phyloP scores from a whole-genome alignment of 331 rosid genomes.

The Rosa hybrid region DNA sequence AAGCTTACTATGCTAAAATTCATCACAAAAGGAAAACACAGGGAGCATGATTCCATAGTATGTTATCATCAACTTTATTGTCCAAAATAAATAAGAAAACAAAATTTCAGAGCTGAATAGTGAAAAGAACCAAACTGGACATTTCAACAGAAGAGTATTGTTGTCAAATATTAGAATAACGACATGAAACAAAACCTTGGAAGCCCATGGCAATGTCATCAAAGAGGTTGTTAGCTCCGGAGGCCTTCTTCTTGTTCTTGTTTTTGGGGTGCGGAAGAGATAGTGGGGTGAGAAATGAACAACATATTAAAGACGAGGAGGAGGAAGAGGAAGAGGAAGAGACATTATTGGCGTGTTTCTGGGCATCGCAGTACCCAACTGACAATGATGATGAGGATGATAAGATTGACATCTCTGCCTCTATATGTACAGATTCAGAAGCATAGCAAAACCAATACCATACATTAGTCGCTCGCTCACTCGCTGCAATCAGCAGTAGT shows the following conservation, averaged over 20 bases:
- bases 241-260: not conserved
- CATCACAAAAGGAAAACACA: too few relatives aligned
- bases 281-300: constrained; percentile 11
- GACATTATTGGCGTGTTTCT: not conserved
- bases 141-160: too few relatives aligned
- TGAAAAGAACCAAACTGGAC: too few relatives aligned
- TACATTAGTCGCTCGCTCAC: not conserved
- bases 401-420: constrained; percentile 18
- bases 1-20: not conserved
- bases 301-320: constrained; percentile 3
- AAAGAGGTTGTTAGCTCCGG: too few relatives aligned
- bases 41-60: too few relatives aligned
- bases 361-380: constrained; percentile 5
- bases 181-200: constrained; percentile 5
- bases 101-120: too few relatives aligned
- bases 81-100: too few relatives aligned
- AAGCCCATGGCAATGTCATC: constrained; percentile 13
- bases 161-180: too few relatives aligned
- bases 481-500: not conserved
- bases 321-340: constrained; percentile 10
- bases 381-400: constrained; percentile 7
- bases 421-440: constrained; percentile 7
- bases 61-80: too few relatives aligned
- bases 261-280: not conserved
- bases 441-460: not conserved